Conservation (phyloP, 257 asterid genomes). For the Apocynum venetum region DNA sequence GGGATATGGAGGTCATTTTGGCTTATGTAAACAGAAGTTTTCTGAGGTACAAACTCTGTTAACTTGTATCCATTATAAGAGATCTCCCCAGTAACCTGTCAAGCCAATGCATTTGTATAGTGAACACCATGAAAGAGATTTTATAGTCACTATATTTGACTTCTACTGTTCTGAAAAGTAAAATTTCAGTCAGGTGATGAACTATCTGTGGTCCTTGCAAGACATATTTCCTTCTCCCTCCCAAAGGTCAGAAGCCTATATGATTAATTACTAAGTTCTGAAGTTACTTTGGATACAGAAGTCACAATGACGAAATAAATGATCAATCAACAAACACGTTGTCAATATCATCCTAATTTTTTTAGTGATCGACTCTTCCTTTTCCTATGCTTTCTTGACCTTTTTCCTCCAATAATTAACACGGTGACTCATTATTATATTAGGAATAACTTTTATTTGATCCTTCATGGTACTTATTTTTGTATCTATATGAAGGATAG, state of each 20-base stretch:
- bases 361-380: not conserved
- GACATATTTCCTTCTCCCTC: not conserved
- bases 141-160: not conserved
- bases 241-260: not conserved
- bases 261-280: not conserved
- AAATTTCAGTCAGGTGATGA: not conserved
- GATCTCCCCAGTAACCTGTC: conserved; percentile 34
- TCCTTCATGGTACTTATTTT: not conserved
- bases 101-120: not conserved
- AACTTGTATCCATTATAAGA: conserved; percentile 30
- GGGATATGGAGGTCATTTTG: conserved; percentile 33
- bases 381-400: not conserved
- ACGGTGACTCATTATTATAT: not conserved
- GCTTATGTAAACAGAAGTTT: conserved; percentile 31
- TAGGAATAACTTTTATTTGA: not conserved
- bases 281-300: not conserved
- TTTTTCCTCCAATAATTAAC: not conserved
- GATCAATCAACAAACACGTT: not conserved
- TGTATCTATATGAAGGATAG: not conserved
- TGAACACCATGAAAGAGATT: not conserved
- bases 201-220: not conserved
- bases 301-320: not conserved
- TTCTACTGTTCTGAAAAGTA: not conserved
- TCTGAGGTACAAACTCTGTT: conserved; percentile 32
- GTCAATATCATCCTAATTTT: not conserved